These are phyloP conservation scores for Coelastrella sp. DNA, from an alignment of 139 green algal species.

Conservation along the genomic window DNA sequence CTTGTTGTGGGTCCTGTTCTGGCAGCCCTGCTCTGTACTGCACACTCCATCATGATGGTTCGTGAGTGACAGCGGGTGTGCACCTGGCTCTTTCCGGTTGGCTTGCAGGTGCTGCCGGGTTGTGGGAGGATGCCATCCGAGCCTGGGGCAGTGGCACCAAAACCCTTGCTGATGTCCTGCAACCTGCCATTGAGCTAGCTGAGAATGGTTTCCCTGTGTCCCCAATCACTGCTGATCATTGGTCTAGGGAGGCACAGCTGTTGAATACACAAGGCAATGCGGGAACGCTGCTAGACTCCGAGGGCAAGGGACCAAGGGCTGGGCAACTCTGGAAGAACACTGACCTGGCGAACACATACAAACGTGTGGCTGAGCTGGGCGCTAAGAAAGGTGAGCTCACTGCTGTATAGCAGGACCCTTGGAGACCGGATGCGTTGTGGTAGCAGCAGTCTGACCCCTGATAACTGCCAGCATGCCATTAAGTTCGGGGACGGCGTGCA, in stretches of 20 bases:
- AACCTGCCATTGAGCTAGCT: slow-evolving; percentile 79
- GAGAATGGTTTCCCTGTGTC: slow-evolving; percentile 74
- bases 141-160: slow-evolving; percentile 58
- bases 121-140: slow-evolving; percentile 73
- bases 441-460: too few relatives aligned
- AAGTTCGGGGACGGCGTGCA: too few relatives aligned
- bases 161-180: slow-evolving; percentile 62
- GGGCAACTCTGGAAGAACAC: slow-evolving; percentile 71
- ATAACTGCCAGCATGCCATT: too few relatives aligned
- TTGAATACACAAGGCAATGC: neutral
- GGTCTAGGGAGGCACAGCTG: slow-evolving; percentile 51
- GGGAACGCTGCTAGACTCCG: slow-evolving; percentile 51
- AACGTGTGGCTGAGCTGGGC: slow-evolving; percentile 57
- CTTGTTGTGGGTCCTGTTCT: too few relatives aligned
- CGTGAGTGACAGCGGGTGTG: too few relatives aligned
- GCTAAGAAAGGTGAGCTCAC: slow-evolving; percentile 33
- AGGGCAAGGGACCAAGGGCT: slow-evolving; percentile 57
- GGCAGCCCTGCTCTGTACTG: too few relatives aligned
- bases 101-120: slow-evolving; percentile 13
- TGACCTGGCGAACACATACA: slow-evolving; percentile 63
- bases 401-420: neutral
- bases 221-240: slow-evolving; percentile 71
- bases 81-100: neutral
- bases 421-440: neutral
- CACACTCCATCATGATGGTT: too few relatives aligned